Base-by-base conservation (phyloP, 75 land plant species). In the Sequoia sempervirens region DNA sequence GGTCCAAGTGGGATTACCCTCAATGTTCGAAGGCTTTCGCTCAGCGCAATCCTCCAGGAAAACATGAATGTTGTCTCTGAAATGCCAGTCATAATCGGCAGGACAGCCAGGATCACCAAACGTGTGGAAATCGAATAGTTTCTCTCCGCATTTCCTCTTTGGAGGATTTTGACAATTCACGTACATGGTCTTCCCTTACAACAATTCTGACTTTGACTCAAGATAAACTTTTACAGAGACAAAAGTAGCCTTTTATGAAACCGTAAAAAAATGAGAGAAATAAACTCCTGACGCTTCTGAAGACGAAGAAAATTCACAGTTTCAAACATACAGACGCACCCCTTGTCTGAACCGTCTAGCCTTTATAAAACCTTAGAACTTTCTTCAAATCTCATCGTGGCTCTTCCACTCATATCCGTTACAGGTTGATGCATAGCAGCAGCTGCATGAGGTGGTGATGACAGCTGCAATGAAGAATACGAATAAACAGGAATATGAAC, bases 31-130 rank as follows among this genome's bases (percentile, higher is more conserved):
- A 40, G 43, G 83, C 85, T 92, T 91, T 0, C 73, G 36, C 1
- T 91, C 83, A 17, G 92, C 98, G 79, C 86, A 91, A 14, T 86
- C 84, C 37, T 87, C 88, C 34, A 96, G 90, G 40, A 98, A 92
- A 0, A 87, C 88, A 43, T 85, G 83, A 26, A 98, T 87, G 79
- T 98, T 98, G 46, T 92, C 88, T 13, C 88, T 86, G 81, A 98
- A 98, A 23, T 92, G 69, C 2, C 96, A 95, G 23, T 86, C 75
- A 66, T 89, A 92, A 80, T 93, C 93, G 5, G 85, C 87, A 15
- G 98, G 96, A 80, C 88, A 81, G 11, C 98, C 96, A 0, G 87
- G 84, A 43, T 94, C 91, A 2, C 91, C 91, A 84, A 97, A 97
- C 52, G 72, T 89, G 83, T 91, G 92, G 84, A 97, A 92, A 52